Evolutionary conservation across 1,284 basidiomycete species (phyloP).

Genomic region (Coniferiporia sulphurascens): DNA sequence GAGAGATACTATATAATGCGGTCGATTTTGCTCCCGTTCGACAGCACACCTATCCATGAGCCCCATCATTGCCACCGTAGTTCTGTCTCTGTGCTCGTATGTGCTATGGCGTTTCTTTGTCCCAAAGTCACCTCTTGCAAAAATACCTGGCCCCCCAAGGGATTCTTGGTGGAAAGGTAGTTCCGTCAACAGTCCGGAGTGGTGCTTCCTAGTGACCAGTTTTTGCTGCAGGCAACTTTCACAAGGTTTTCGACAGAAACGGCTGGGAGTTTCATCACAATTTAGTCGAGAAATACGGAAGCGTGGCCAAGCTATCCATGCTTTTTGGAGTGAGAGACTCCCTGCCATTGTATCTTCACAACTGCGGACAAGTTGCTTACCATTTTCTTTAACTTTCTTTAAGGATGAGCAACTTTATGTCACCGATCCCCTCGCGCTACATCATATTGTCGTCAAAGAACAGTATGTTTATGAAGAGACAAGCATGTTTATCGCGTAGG

Average conservation of each 20-base stretch:
- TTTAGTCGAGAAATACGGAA: constrained; percentile 28
- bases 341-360: not conserved
- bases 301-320: constrained; percentile 31
- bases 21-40: too few species aligned
- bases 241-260: constrained; percentile 15
- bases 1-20: too few species aligned
- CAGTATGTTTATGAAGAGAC: constrained; percentile 27
- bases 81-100: not conserved
- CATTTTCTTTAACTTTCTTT: not conserved
- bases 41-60: too few species aligned
- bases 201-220: too few species aligned
- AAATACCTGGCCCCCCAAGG: constrained; percentile 13
- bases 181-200: too few species aligned
- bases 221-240: constrained; percentile 8
- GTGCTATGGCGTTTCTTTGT: constrained; percentile 5
- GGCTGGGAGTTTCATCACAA: constrained; percentile 19
- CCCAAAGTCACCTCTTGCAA: not conserved
- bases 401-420: constrained; percentile 17
- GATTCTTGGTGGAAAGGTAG: constrained; percentile 15
- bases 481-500: constrained; percentile 19
- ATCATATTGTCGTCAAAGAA: constrained; percentile 29
- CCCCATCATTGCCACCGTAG: too few species aligned
- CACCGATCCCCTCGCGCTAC: constrained; percentile 23
- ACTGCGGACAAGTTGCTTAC: not conserved
- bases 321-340: constrained; percentile 30